These are phyloP conservation scores for Phytopythium sindhum DNA, from an alignment of 352 stramenopile species.

Conservation along the genomic window DNA sequence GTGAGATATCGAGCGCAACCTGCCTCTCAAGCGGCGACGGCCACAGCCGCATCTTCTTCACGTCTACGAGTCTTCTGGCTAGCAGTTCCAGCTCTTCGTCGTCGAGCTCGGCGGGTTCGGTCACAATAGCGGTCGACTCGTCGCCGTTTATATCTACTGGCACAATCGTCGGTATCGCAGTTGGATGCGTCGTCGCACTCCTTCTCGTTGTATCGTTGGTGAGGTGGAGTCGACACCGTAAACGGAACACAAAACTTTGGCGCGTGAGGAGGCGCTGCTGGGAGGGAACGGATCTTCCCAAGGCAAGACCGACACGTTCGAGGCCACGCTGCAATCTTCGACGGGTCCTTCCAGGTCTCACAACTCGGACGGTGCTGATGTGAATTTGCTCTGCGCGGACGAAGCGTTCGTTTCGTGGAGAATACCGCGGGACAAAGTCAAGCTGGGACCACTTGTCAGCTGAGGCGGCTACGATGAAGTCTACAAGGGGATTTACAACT, in stretches of 20 bases:
- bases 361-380: too few species aligned
- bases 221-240: constrained; percentile 4
- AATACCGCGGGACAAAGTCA: constrained; percentile 14
- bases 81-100: background rate
- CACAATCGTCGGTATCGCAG: constrained; percentile 10
- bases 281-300: background rate
- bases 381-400: constrained; percentile 17
- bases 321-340: too few species aligned
- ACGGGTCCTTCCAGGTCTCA: too few species aligned
- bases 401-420: constrained; percentile 17
- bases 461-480: constrained; percentile 25
- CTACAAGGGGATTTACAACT: constrained; percentile 16
- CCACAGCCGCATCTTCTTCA: background rate
- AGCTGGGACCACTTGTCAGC: constrained; percentile 10
- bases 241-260: background rate
- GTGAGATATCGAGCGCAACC: background rate
- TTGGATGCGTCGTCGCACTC: constrained; percentile 10
- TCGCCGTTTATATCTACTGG: background rate
- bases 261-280: background rate
- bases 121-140: too few species aligned
- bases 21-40: background rate
- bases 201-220: constrained; percentile 14
- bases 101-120: too few species aligned
- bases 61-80: background rate
- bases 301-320: background rate